phyloP scores from a whole-genome alignment of 257 asterid species.

The Solanum etuberosum region DNA sequence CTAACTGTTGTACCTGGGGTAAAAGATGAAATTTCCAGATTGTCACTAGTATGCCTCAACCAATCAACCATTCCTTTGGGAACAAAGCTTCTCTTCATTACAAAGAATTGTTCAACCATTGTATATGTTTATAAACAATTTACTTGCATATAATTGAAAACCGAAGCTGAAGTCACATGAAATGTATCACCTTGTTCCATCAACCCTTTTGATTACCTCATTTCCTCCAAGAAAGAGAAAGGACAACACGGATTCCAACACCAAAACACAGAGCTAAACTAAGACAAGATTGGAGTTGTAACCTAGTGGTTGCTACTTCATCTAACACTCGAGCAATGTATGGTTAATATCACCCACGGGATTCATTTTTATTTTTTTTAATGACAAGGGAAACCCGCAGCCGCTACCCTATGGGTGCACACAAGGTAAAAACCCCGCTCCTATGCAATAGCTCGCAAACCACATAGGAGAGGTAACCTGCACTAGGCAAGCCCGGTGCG shows the following conservation, averaged over 20 bases:
- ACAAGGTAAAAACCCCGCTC: too few relatives aligned
- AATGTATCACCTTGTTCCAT: not conserved
- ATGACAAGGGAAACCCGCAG: too few relatives aligned
- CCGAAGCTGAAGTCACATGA: not conserved
- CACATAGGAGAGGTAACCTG: too few relatives aligned
- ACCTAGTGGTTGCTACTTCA: not conserved
- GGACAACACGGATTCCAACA: not conserved
- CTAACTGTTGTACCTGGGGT: not conserved
- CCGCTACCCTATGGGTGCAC: too few relatives aligned
- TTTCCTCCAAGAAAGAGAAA: not conserved
- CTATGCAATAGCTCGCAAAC: too few relatives aligned
- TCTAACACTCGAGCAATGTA: not conserved
- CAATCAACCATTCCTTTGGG: not conserved
- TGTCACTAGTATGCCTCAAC: not conserved
- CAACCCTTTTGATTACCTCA: not conserved
- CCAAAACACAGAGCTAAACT: not conserved
- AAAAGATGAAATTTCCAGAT: not conserved
- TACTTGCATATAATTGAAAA: not conserved
- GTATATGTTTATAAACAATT: not conserved
- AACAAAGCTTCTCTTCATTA: not conserved
- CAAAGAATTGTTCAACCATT: not conserved
- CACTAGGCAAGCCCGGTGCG: too few relatives aligned
- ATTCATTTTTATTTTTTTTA: too few relatives aligned
- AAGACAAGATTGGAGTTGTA: not conserved
- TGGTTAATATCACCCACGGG: not conserved